Evolutionary conservation across 1,284 basidiomycete species (phyloP).

Genomic region (Tetrapyrgos nigripes): DNA sequence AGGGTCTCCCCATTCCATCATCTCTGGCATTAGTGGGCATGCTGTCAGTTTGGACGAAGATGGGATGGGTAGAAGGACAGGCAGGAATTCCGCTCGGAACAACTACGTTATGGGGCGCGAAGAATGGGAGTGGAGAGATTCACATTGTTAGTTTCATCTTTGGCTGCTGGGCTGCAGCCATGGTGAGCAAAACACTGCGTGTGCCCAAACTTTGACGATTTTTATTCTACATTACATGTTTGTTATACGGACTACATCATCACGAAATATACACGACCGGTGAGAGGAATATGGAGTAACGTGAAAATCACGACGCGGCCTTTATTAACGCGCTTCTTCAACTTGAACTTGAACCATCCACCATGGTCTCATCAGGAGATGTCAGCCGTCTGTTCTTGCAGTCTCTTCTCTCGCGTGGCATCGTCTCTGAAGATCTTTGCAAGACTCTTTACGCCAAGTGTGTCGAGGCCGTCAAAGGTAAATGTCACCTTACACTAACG

Average conservation of each 20-base stretch:
- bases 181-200: slow-evolving; percentile 94
- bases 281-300: neutral
- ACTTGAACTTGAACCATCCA: slow-evolving; percentile 16
- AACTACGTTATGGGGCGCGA: slow-evolving; percentile 72
- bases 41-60: slow-evolving; percentile 84
- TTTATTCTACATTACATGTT: neutral
- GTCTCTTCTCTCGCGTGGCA: slow-evolving; percentile 71
- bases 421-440: slow-evolving; percentile 67
- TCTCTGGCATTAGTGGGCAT: slow-evolving; percentile 84
- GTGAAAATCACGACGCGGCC: slow-evolving; percentile 6
- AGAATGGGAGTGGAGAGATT: slow-evolving; percentile 80
- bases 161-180: slow-evolving; percentile 87
- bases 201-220: slow-evolving; percentile 72
- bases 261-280: slow-evolving; percentile 6
- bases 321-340: slow-evolving; percentile 9
- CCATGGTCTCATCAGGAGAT: slow-evolving; percentile 57
- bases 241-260: neutral
- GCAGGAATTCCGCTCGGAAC: slow-evolving; percentile 80
- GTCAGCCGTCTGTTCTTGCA: slow-evolving; percentile 80
- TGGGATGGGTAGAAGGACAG: slow-evolving; percentile 84
- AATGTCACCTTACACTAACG: neutral
- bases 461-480: slow-evolving; percentile 68
- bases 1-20: slow-evolving; percentile 96
- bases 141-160: slow-evolving; percentile 81
- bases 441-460: slow-evolving; percentile 71